A percentile compares a stretch with the other conserved stretches of the same genome.
Conservation (phyloP, 805 yeast species). For the Kazachstania kunashirensis region DNA sequence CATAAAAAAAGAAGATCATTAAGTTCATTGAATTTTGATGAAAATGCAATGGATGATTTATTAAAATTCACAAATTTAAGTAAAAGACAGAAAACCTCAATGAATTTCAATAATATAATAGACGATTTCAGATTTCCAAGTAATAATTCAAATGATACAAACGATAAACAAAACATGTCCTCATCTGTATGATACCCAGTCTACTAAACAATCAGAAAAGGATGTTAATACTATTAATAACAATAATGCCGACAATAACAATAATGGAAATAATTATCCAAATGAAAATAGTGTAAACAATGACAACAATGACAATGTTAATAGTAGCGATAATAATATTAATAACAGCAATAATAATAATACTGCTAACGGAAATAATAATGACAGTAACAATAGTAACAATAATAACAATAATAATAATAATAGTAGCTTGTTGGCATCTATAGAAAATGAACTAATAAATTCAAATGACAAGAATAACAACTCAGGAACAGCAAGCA, state of each 20-base stretch:
- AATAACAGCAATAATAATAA: not conserved
- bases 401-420: not conserved
- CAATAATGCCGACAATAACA: not conserved
- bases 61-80: slow-evolving; percentile 20
- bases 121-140: slow-evolving; percentile 4
- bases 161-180: not conserved
- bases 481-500: not conserved
- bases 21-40: slow-evolving; percentile 23
- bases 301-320: not conserved
- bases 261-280: not conserved
- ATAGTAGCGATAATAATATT: not conserved
- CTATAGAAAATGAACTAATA: not conserved
- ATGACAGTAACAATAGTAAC: not conserved
- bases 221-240: not conserved
- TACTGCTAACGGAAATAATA: not conserved
- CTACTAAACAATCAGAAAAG: too few species aligned
- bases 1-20: slow-evolving; percentile 20
- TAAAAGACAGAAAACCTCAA: slow-evolving; percentile 12
- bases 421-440: not conserved
- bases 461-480: not conserved
- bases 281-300: not conserved
- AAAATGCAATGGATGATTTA: slow-evolving; percentile 25
- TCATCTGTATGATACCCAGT: too few species aligned
- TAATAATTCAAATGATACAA: not conserved
- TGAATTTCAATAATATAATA: slow-evolving; percentile 1